A percentile compares a stretch with the other conserved stretches of the same genome.
These are phyloP conservation scores for Aureobasidium sp. DNA, from an alignment of 2,329 filamentous ascomycete species.

Conservation along the genomic window DNA sequence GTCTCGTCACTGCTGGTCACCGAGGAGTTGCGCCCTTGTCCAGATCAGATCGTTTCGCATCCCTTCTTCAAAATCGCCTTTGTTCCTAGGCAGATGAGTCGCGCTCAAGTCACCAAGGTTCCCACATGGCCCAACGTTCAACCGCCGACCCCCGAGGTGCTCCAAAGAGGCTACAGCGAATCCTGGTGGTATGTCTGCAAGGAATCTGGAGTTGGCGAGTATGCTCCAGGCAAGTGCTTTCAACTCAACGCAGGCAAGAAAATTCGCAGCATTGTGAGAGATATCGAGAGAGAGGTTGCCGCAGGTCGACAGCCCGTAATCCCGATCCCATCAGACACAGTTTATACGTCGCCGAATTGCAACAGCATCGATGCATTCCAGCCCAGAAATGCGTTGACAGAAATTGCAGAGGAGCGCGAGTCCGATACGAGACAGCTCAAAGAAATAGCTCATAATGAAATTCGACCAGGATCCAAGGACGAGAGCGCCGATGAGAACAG, in stretches of 20 bases:
- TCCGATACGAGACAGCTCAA: constrained; percentile 35
- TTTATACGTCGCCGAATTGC: constrained; percentile 42
- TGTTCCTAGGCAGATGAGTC: constrained; percentile 53
- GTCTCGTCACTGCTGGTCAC: constrained; percentile 70
- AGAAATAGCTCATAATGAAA: constrained; percentile 42
- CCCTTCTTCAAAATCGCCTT: constrained; percentile 72
- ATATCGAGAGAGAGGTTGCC: constrained; percentile 44
- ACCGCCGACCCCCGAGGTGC: constrained; percentile 37
- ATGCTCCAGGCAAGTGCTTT: constrained; percentile 40
- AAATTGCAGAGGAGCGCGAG: constrained; percentile 36
- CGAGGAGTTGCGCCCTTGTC: constrained; percentile 65
- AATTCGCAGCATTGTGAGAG: constrained; percentile 43
- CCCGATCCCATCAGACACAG: constrained; percentile 41
- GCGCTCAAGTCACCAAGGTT: constrained; percentile 37
- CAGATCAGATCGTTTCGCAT: constrained; percentile 72
- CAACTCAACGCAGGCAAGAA: constrained; percentile 40
- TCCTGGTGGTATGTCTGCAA: constrained; percentile 46
- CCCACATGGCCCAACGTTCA: constrained; percentile 42
- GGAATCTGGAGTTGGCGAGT: constrained; percentile 44
- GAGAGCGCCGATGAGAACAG: constrained; percentile 13
- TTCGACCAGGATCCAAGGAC: constrained; percentile 14
- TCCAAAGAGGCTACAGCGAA: constrained; percentile 43
- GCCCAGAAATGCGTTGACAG: constrained; percentile 29
- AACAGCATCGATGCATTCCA: constrained; percentile 33
- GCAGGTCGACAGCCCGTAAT: constrained; percentile 42